Conservation (phyloP, 2,329 filamentous ascomycete genomes). For the Aspergillus eucalypticola region DNA sequence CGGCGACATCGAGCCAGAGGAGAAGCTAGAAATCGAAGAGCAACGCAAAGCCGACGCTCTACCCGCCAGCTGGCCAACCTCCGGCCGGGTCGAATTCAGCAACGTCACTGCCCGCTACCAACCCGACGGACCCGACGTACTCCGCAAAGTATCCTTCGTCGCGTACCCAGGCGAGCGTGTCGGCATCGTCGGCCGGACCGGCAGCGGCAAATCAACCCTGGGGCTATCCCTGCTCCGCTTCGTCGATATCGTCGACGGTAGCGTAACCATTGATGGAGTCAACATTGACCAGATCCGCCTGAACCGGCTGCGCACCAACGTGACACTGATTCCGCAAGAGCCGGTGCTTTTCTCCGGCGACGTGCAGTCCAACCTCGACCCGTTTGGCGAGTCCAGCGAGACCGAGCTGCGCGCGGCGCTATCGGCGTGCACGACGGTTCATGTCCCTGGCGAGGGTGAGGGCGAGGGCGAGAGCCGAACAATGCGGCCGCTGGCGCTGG, state of each 20-base stretch:
- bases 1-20: conserved; percentile 27
- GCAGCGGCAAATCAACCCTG: conserved; percentile 43
- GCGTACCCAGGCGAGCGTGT: conserved; percentile 28
- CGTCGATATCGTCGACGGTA: conserved; percentile 52
- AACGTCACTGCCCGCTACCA: conserved; percentile 28
- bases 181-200: conserved; percentile 31
- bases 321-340: conserved; percentile 62
- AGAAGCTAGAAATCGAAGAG: conserved; percentile 14
- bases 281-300: conserved; percentile 57
- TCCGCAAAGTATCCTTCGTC: conserved; percentile 26
- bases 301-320: conserved; percentile 53
- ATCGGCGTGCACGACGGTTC: conserved; percentile 36
- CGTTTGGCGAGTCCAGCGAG: conserved; percentile 56
- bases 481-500: conserved; percentile 40
- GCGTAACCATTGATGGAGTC: conserved; percentile 58
- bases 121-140: conserved; percentile 24
- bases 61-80: conserved; percentile 28
- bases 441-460: conserved; percentile 27
- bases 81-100: conserved; percentile 27
- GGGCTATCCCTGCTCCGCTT: conserved; percentile 58
- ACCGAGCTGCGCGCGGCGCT: conserved; percentile 39
- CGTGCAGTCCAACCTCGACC: conserved; percentile 61
- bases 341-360: conserved; percentile 60
- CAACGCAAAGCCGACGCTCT: conserved; percentile 7
- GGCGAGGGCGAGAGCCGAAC: conserved; percentile 13